Evolutionary conservation across 2,329 filamentous ascomycete genomes (phyloP).

Genomic region (Gnomoniopsis sp.): DNA sequence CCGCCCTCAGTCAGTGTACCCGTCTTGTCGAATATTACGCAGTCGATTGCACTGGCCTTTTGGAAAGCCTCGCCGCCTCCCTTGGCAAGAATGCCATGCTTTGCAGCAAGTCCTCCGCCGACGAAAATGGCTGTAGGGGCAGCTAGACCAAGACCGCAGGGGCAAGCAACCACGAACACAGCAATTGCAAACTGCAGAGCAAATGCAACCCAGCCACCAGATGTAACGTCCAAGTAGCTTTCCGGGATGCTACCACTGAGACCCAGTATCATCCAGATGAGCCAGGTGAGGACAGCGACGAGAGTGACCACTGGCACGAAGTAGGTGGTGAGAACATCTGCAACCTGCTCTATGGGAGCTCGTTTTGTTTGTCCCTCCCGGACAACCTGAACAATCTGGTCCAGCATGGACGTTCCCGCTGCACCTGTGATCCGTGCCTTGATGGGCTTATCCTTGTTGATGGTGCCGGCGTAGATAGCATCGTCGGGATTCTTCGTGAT

Average conservation of each 20-base stretch:
- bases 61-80: constrained; percentile 84
- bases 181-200: constrained; percentile 80
- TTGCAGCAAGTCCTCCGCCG: constrained; percentile 74
- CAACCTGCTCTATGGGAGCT: constrained; percentile 72
- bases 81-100: constrained; percentile 76
- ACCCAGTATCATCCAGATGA: constrained; percentile 67
- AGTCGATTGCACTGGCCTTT: constrained; percentile 73
- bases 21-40: constrained; percentile 86
- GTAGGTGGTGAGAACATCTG: constrained; percentile 69
- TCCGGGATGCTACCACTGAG: constrained; percentile 53
- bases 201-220: constrained; percentile 68
- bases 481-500: constrained; percentile 64
- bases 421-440: constrained; percentile 61
- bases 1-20: constrained; percentile 75
- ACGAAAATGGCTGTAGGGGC: constrained; percentile 84
- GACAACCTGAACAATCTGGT: constrained; percentile 74
- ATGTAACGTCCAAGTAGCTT: constrained; percentile 50
- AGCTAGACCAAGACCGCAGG: constrained; percentile 80
- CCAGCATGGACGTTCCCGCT: constrained; percentile 70
- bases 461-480: constrained; percentile 67
- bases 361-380: constrained; percentile 73
- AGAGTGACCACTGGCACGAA: constrained; percentile 73
- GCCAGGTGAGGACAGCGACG: constrained; percentile 67
- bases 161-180: constrained; percentile 83
- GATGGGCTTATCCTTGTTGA: constrained; percentile 66